Conservation (phyloP, 805 yeast species). For the Clavispora asparagi region DNA sequence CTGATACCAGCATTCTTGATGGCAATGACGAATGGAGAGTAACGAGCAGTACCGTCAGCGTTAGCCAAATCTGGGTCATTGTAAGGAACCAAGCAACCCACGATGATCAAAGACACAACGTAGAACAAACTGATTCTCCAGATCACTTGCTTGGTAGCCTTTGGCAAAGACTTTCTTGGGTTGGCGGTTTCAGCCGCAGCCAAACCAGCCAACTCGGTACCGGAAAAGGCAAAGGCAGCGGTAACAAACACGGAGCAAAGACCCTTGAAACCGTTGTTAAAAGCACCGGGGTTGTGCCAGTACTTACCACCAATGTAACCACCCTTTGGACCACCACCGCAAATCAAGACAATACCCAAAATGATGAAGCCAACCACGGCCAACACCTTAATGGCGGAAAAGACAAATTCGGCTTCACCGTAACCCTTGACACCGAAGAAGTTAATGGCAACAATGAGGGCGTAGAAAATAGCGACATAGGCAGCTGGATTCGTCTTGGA, state of each 20-base stretch:
- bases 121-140: constrained; percentile 61
- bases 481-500: constrained; percentile 44
- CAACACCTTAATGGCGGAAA: constrained; percentile 49
- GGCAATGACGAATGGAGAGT: constrained; percentile 73
- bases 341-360: constrained; percentile 47
- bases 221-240: constrained; percentile 62
- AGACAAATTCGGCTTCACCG: constrained; percentile 63
- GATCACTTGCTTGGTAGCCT: constrained; percentile 60
- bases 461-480: constrained; percentile 52
- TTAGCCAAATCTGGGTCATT: constrained; percentile 41
- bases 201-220: constrained; percentile 61
- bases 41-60: constrained; percentile 50
- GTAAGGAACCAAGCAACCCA: constrained; percentile 47
- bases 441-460: constrained; percentile 46
- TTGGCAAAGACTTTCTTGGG: constrained; percentile 56
- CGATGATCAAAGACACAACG: constrained; percentile 39
- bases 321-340: constrained; percentile 53
- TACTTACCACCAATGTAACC: constrained; percentile 56
- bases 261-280: constrained; percentile 56
- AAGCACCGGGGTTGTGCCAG: constrained; percentile 59
- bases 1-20: constrained; percentile 55
- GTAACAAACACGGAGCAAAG: constrained; percentile 56
- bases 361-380: constrained; percentile 58
- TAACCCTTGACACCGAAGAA: constrained; percentile 61
- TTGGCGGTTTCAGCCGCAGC: constrained; percentile 64